phyloP scores from a whole-genome alignment of 495 filamentous ascomycete genomes.

The Darksidea phi region DNA sequence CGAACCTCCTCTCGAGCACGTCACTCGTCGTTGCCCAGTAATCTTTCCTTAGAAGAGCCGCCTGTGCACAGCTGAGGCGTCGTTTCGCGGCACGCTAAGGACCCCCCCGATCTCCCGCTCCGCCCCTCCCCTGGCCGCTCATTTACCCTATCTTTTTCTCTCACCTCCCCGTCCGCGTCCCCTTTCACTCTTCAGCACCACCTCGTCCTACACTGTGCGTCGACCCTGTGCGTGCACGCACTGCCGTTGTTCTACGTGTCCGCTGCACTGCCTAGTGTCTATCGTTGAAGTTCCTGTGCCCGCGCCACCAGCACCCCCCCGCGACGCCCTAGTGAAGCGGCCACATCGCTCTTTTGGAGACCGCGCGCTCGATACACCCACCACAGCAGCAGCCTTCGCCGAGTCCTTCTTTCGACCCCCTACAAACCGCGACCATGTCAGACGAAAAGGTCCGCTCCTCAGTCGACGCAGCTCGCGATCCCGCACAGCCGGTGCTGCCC shows the following conservation, averaged over 20 bases:
- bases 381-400: not conserved
- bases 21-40: not conserved
- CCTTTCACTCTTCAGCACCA: not conserved
- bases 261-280: constrained; percentile 1
- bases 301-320: constrained; percentile 6
- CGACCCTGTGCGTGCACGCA: constrained; percentile 10
- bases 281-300: constrained; percentile 15
- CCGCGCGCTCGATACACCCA: not conserved
- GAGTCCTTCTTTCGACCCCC: constrained; percentile 18
- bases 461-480: constrained; percentile 60
- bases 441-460: constrained; percentile 77
- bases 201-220: not conserved
- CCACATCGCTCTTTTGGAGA: constrained; percentile 10
- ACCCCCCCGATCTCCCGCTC: not conserved
- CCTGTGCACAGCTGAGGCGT: not conserved
- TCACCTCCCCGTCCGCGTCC: not conserved
- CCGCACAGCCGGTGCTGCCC: constrained; percentile 66
- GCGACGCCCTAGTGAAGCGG: not conserved
- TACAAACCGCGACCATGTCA: constrained; percentile 49
- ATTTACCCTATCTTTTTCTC: constrained; percentile 3
- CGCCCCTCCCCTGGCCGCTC: constrained; percentile 6
- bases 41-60: not conserved
- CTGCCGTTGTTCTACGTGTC: constrained; percentile 3
- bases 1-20: not conserved
- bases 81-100: not conserved